Base-by-base conservation (phyloP, 2,329 filamentous ascomycete species). In the Cladophialophora exuberans region DNA sequence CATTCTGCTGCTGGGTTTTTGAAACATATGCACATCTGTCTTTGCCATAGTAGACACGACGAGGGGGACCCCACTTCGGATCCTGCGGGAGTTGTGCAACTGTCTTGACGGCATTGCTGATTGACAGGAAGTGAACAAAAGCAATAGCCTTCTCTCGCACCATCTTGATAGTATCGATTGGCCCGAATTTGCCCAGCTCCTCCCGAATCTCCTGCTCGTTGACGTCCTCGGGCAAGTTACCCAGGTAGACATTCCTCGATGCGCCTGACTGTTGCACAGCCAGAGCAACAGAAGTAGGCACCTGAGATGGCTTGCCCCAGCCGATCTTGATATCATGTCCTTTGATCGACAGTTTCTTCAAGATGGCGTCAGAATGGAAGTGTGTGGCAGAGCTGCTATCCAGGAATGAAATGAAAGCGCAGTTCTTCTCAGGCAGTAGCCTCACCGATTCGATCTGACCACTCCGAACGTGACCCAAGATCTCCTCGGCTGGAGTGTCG, bases 261-360 rank as follows among this genome's bases (percentile, higher is more conserved):
- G 94, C 94, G 48, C 92, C 92, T 10, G 92, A 97, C 74, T 99
- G 94, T 76, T 99, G 94, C 26, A 97, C 94, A 42, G 94, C 93
- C 54, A 97, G 80, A n/a, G 92, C 91, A 42, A 99, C 94, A 2
- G 94, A 97, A 2, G 93, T 97, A 3, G 94, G 94, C 1, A 99
- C 94, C 74, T 96, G 93, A 3, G 94, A 97, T 26, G 94, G 93
- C 77, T 99, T 99, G 61, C 94, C 94, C 94, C 94, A 99, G 60
- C 94, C 94, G 67, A 99, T 92, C 81, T 99, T 99, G 79, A 99
- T 97, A 72, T 99, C 94, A 78, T 97, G 94, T 22, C 93, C 93
- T 76, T 96, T 92, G 78, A 99, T 96, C 67, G 92, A 92, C 70
- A 99, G 84, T 82, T 97, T 99, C 82, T 99, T 99, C 83, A 99